Evolutionary conservation across 495 filamentous ascomycete species (phyloP).

Genomic region (Friedmanniomyces endolithicus): DNA sequence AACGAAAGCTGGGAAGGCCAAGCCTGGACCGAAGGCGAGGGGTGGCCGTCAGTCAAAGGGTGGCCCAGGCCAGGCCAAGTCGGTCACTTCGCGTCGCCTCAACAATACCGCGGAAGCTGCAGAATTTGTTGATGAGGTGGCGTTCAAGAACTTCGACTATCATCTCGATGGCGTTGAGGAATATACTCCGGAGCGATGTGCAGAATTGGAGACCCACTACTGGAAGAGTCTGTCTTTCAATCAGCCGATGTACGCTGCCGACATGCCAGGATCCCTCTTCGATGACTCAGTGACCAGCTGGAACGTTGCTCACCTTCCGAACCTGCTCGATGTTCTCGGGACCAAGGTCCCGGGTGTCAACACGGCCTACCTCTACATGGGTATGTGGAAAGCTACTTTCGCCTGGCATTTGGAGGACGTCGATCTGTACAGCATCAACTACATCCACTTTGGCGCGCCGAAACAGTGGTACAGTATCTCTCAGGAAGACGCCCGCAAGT

Average conservation of each 20-base stretch:
- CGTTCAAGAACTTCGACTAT: conserved; percentile 83
- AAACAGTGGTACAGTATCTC: conserved; percentile 99
- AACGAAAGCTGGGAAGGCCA: conserved; percentile 12
- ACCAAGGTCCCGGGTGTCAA: conserved; percentile 95
- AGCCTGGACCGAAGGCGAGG: conserved; percentile 18
- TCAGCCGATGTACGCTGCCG: conserved; percentile 87
- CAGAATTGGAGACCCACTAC: conserved; percentile 84
- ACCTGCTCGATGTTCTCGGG: conserved; percentile 85
- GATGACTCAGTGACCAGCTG: conserved; percentile 71
- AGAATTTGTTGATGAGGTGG: conserved; percentile 66
- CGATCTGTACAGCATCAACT: conserved; percentile 98
- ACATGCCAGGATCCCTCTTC: conserved; percentile 94
- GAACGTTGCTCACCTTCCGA: conserved; percentile 91
- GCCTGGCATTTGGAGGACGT: conserved; percentile 99
- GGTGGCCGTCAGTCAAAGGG: conserved; percentile 19
- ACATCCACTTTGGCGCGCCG: conserved; percentile 94
- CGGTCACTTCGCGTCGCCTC: conserved; percentile 58
- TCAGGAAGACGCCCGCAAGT: conserved; percentile 83
- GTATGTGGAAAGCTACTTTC: conserved; percentile 99
- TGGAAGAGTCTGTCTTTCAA: conserved; percentile 95
- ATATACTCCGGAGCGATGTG: conserved; percentile 79
- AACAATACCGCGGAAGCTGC: conserved; percentile 63
- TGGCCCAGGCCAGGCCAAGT: conserved; percentile 41
- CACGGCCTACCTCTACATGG: conserved; percentile 94
- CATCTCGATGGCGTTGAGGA: conserved; percentile 67